Evolutionary conservation across 768 basidiomycete species (phyloP).

Genomic region (Russula sp.): DNA sequence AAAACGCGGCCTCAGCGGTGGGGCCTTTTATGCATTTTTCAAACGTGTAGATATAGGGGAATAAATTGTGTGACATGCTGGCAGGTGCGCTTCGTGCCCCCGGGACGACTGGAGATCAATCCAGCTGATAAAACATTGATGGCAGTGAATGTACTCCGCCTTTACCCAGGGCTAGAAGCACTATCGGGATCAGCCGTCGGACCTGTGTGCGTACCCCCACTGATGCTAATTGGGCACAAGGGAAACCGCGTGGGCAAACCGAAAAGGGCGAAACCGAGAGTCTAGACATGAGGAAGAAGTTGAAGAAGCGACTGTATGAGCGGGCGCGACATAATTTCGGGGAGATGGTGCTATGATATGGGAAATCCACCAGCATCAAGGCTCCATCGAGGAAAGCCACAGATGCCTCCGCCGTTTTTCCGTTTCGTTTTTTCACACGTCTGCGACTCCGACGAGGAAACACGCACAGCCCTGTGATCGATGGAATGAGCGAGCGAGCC

Average conservation of each 20-base stretch:
- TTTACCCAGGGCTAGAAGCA: neutral
- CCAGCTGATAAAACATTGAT: slow-evolving; percentile 1
- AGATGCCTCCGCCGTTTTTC: neutral
- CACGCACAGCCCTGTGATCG: neutral
- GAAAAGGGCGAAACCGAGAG: neutral
- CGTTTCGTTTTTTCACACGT: neutral
- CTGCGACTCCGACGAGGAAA: slow-evolving; percentile 4
- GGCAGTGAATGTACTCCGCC: neutral
- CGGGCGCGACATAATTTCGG: neutral
- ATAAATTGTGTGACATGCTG: neutral
- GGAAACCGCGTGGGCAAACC: neutral
- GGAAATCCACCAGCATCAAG: neutral
- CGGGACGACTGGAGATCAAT: neutral
- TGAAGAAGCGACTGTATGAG: neutral
- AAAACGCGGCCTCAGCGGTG: too few species aligned
- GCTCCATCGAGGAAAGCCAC: neutral
- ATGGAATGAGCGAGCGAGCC: neutral
- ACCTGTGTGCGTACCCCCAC: neutral
- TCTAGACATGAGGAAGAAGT: neutral
- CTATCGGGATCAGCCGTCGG: neutral
- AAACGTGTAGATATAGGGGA: slow-evolving; percentile 2
- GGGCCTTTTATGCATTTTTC: slow-evolving; percentile 8
- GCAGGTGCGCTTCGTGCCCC: neutral
- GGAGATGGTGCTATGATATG: neutral
- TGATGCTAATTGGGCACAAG: neutral